Base-by-base conservation (phyloP, 2,329 filamentous ascomycete species). In the Lomentospora prolificans region DNA sequence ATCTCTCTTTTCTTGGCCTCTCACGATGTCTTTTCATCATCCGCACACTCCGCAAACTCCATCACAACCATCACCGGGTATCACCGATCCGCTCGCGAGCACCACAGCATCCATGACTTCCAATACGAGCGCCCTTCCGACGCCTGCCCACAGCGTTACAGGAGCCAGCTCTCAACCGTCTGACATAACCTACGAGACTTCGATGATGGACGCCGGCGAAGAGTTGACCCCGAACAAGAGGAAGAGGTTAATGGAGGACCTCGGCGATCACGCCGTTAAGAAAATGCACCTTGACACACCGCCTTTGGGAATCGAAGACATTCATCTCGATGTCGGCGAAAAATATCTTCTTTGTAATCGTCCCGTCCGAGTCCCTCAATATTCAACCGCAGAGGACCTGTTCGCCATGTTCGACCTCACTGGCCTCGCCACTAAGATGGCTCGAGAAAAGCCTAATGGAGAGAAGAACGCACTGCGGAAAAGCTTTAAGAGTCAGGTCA, bases 401-500 rank as follows among this genome's bases (percentile, higher is more conserved):
- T 85, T 80, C 63, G 74, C 78, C 58, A 72, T 76, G 64, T 86
- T 81, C 67, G 72, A 73, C 63, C 69, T 86, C 60, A 72, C 74
- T 51, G 70, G 67, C 54, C 75, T 86, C 56, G 82, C 82, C 57
- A 75, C 77, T 57, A 78, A 82, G 60, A 81, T 85, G 41, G 82
- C 82, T 58, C 77, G 82, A 58, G 79, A 79, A 55, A 80, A 83
- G 64, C 80, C 81, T 12, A 83, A 83, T 65, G 82, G 82, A 60
- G 79, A 84, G 66, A 85, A 85, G 73, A 85, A 85, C 64, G 80
- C 79, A 60, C 72, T 86, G 51, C 77, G 82, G 25, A 85, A 85
- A 66, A 85, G 82, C 14, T 86, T 85, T 72, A 86, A 86, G 67
- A 81, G 81, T 54, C 80, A 85, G 61, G 82, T 86, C 66, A 85